Conservation (phyloP, 78 protist species). For the Dictyostelium purpureum region DNA sequence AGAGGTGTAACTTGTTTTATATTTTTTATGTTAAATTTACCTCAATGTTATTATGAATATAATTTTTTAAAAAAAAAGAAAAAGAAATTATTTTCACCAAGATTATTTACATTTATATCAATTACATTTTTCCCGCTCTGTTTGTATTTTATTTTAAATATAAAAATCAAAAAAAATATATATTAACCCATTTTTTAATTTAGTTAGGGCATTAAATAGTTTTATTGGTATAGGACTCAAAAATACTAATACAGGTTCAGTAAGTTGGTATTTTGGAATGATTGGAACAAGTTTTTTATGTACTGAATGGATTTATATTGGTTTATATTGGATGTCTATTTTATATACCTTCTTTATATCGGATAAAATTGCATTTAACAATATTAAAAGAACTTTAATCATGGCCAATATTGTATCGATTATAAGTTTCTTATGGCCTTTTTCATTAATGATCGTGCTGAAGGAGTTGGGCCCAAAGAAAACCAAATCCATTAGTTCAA, state of each 20-base stretch:
- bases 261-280: background rate
- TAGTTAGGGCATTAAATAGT: background rate
- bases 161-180: no score
- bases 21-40: background rate
- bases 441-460: no score
- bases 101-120: background rate
- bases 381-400: background rate
- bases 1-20: background rate
- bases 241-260: background rate
- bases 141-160: background rate
- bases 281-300: background rate
- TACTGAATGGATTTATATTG: background rate
- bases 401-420: no score
- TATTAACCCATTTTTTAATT: no score
- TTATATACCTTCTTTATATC: background rate
- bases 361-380: background rate
- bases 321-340: background rate
- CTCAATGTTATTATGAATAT: conserved; percentile 1
- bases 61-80: background rate
- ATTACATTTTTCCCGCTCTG: background rate
- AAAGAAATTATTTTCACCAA: background rate
- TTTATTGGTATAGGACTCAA: background rate
- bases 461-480: no score
- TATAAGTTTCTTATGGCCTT: no score
- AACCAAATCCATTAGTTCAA: no score